A percentile compares a stretch with the other conserved stretches of the same genome.
Evolutionary conservation across 257 asterid species (phyloP).

Genomic region (Gentiana dahurica): DNA sequence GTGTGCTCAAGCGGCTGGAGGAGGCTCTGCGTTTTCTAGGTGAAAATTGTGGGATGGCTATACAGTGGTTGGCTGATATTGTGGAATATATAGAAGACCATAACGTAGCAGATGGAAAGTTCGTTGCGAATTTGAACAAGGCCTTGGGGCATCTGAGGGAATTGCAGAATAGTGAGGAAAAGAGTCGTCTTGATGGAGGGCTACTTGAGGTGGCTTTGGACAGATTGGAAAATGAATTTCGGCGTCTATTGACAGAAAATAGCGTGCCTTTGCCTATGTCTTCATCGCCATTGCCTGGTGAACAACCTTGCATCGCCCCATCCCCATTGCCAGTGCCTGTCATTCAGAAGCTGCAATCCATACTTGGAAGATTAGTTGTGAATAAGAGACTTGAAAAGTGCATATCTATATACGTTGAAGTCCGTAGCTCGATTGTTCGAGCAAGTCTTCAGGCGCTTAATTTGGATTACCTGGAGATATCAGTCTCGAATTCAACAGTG

Average conservation of each 20-base stretch:
- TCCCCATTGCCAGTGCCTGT: slow-evolving; percentile 67
- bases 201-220: slow-evolving; percentile 57
- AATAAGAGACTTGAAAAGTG: slow-evolving; percentile 64
- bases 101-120: slow-evolving; percentile 59
- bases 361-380: slow-evolving; percentile 55
- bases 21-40: slow-evolving; percentile 71
- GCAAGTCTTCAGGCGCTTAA: slow-evolving; percentile 73
- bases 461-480: slow-evolving; percentile 83
- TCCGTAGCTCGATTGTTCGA: slow-evolving; percentile 65
- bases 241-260: slow-evolving; percentile 43
- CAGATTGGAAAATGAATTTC: slow-evolving; percentile 62
- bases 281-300: slow-evolving; percentile 34
- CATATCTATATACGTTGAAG: slow-evolving; percentile 59
- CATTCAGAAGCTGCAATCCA: slow-evolving; percentile 68
- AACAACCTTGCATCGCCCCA: slow-evolving; percentile 56
- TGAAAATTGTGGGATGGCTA: slow-evolving; percentile 73
- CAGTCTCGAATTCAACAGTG: slow-evolving; percentile 64
- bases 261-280: slow-evolving; percentile 67
- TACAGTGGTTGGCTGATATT: slow-evolving; percentile 85
- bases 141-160: slow-evolving; percentile 37
- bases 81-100: slow-evolving; percentile 83
- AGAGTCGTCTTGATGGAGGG: slow-evolving; percentile 70
- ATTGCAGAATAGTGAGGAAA: slow-evolving; percentile 49
- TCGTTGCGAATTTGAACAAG: slow-evolving; percentile 49
- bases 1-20: slow-evolving; percentile 67